Evolutionary conservation across 257 asterid species (phyloP), one percentile per base, ranked within the genome.

Genomic region (Osmanthus fragrans): DNA sequence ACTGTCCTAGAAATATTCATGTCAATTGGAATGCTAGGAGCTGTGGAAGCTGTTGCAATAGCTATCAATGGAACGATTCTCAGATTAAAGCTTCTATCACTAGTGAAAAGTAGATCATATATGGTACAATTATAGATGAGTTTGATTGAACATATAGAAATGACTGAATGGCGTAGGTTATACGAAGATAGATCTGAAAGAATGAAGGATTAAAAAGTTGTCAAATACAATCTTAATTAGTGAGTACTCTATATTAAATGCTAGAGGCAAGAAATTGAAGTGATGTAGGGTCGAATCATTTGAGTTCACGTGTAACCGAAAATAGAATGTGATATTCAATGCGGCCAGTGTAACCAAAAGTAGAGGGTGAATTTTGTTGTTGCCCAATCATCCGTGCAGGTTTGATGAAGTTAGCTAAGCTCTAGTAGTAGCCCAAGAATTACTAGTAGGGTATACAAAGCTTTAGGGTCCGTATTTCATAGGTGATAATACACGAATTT

Each of bases 71-170:
- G 73, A 72, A 32, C 42, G 60, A 32, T 76, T 45, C 23, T 40
- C 45, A 64, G 21, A 64, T 32, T 33, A 77, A 60, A 72, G 66
- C 36, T 21, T 60, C 58, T 70, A 34, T 39, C 23, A 42, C 72
- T 49, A 69, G 76, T 54, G 27, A 33, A 47, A 36, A 10, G 19
- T 77, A 66, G 79, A 77, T 72, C 81, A 73, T 70, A 73, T 80
- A 76, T 49, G 21, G 67, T 15, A 29, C 11, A 23, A 11, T 40
- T 40, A 49, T 73, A 71, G 36, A 8, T 39, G 71, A 37, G 58
- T 75, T 74, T 58, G 30, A 68, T 3, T 75, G 72, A 75, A 29
- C 12, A 21, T 4, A 23, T 33, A 34, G 21, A 23, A 56, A 71
- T 66, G 73, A 36, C 45, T 58, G 45, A 21, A 54, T 54, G 58